Evolutionary conservation across 495 filamentous ascomycete species (phyloP).

Genomic region (Margaritispora aquatica): DNA sequence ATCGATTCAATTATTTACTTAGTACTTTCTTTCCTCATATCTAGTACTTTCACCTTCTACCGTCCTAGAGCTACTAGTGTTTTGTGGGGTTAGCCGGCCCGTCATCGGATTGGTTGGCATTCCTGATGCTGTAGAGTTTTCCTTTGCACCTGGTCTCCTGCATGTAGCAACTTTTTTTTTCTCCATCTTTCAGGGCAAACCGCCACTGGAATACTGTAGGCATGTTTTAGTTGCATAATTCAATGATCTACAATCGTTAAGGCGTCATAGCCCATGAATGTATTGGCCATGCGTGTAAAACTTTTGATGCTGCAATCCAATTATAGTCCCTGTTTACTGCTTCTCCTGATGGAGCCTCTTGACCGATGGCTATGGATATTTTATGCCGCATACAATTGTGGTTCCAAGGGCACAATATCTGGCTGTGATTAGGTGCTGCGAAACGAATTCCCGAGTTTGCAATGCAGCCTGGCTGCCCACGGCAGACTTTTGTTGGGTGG

Average conservation of each 20-base stretch:
- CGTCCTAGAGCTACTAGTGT: constrained; percentile 3
- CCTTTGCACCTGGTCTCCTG: constrained; percentile 9
- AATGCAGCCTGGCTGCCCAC: too few species aligned
- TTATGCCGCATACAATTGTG: background rate
- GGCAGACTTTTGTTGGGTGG: too few species aligned
- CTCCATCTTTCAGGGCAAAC: background rate
- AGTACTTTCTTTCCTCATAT: background rate
- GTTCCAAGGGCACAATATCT: background rate
- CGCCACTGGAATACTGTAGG: constrained; percentile 3
- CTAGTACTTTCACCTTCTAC: background rate
- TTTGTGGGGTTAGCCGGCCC: constrained; percentile 8
- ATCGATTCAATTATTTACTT: background rate
- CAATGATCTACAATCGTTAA: constrained; percentile 6
- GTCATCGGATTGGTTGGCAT: constrained; percentile 14
- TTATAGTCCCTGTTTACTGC: background rate
- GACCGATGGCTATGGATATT: background rate
- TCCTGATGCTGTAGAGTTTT: constrained; percentile 12
- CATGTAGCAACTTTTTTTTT: constrained; percentile 7
- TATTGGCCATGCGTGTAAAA: background rate
- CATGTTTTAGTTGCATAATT: constrained; percentile 9
- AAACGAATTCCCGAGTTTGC: too few species aligned
- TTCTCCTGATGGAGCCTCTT: background rate
- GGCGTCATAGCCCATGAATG: constrained; percentile 7
- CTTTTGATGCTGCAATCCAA: background rate
- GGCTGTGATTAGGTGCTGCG: background rate